phyloP scores from a whole-genome alignment of 306 rosid genomes.

The Lablab purpureus region DNA sequence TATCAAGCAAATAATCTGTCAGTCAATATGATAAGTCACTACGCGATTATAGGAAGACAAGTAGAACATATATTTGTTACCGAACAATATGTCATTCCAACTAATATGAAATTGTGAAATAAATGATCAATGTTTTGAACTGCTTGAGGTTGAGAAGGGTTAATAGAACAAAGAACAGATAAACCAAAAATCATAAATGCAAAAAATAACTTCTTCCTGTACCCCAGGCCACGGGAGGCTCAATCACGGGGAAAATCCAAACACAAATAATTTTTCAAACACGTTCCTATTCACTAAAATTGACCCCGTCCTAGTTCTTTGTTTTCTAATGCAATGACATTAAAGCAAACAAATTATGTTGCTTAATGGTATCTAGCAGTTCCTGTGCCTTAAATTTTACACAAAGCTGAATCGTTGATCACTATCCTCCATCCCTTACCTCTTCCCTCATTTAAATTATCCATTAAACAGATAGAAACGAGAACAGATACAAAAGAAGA shows the following conservation, averaged over 20 bases:
- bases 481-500: conserved; percentile 6
- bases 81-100: conserved; percentile 30
- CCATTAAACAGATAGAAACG: conserved; percentile 19
- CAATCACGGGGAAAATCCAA: conserved; percentile 30
- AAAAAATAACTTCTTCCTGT: conserved; percentile 25
- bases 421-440: conserved; percentile 11
- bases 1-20: conserved; percentile 18
- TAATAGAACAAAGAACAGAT: conserved; percentile 1
- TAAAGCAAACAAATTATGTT: conserved; percentile 38
- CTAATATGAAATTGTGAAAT: conserved; percentile 32
- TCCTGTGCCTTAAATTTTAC: conserved; percentile 19
- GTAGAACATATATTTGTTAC: conserved; percentile 1
- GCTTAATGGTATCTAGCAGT: conserved; percentile 18
- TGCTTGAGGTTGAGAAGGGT: conserved; percentile 27
- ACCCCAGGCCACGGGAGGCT: not conserved
- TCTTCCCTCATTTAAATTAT: conserved; percentile 35
- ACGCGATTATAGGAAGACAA: not conserved
- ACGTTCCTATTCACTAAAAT: conserved; percentile 19
- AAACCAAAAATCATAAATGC: conserved; percentile 28
- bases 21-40: conserved; percentile 12
- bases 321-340: not conserved
- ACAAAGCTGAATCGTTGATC: conserved; percentile 3
- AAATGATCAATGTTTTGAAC: conserved; percentile 30
- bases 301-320: conserved; percentile 21
- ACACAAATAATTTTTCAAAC: conserved; percentile 42